Evolutionary conservation across 192 early-diverging fungal species (phyloP), one percentile per base, ranked within the genome.

Genomic region (Coemansia sp.): DNA sequence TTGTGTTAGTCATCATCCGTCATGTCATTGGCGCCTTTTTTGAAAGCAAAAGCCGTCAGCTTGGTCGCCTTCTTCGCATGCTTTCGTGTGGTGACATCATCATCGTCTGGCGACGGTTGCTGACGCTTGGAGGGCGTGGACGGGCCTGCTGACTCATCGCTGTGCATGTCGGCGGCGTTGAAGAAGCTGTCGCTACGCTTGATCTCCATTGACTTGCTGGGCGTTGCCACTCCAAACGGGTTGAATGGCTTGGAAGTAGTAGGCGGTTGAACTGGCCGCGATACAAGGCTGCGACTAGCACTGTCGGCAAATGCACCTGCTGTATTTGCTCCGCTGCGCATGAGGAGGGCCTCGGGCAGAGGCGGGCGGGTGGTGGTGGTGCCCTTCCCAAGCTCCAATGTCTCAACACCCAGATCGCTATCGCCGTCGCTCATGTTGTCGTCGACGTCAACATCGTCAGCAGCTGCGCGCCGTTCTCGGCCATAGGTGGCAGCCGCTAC

Each of bases 151-250:
- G 63, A 72, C 3, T 58, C 61, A 18, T 60, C 39, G 63, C 58
- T 70, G 43, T 72, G 72, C 22, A 31, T 38, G 29, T 78, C 78
- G 5, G 71, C 78, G 5, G 83, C 75, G 34, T 73, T 53, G 43
- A 80, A 80, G 65, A 80, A 80, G 71, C 78, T 80, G 71, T 80
- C 70, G 70, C 83, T 78, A 36, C 75, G 83, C 47, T 74, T 74
- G 64, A 78, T 78, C 43, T 71, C 75, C 69, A 80, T 80, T 2
- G 81, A 73, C 36, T 71, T 78, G 31, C 57, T 73, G 1, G 82
- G 77, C 20, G 72, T 57, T 1, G 61, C 64, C 2, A 79, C 74
- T 29, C 74, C 82, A 67, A 84, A 84, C 15, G 82, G 82, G 29
- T 83, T 79, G 64, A 79, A 84, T 13, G 76, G 82, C 62, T 69